Base-by-base conservation (phyloP, 495 filamentous ascomycete genomes). In the Trichoderma parareesei region DNA sequence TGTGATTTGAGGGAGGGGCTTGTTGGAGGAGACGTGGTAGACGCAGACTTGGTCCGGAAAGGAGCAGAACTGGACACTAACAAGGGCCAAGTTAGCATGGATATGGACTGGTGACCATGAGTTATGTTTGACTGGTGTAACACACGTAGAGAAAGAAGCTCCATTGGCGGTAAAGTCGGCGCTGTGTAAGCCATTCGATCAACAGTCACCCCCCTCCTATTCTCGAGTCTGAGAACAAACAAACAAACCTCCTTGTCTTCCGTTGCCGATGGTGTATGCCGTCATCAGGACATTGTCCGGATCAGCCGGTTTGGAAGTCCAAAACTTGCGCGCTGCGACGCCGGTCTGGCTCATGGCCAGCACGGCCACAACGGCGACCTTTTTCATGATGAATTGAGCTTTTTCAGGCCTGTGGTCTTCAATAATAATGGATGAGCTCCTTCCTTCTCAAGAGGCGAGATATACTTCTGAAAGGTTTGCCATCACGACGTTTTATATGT, bases 11-110 rank as follows among this genome's bases (percentile, higher is more conserved):
- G 77, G 72, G 11, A 81, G 66, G 5, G 70, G 38, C 13, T 65
- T 61, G 11, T 70, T 66, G 3, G 76, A 75, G 0, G 40, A 53
- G 5, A 81, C 64, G 8, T 75, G 67, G 61, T 83, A 82, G 11
- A 81, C 70, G 60, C 81, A 83, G 61, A 78, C 76, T 38, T 81
- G 71, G 61, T 78, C 77, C 7, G 79, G 80, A 64, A 78, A 77
- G 4, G 77, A 79, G 67, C 80, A 83, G 62, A 75, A 77, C 14
- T 57, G 53, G 6, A 57, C 53, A 38, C 53, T 57, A 1, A 41
- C 11, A 33, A 10, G 53, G 33, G 14, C 5, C 1, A 13, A 3
- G 11, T 35, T 57, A 57, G 46, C 14, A 38, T 35, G 20, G 20
- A n/a, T 9, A 35, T 55, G 46, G 5, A 14, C 46, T 6, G 6